Conservation (phyloP, 257 asterid genomes). For the Linderniella brevidens region DNA sequence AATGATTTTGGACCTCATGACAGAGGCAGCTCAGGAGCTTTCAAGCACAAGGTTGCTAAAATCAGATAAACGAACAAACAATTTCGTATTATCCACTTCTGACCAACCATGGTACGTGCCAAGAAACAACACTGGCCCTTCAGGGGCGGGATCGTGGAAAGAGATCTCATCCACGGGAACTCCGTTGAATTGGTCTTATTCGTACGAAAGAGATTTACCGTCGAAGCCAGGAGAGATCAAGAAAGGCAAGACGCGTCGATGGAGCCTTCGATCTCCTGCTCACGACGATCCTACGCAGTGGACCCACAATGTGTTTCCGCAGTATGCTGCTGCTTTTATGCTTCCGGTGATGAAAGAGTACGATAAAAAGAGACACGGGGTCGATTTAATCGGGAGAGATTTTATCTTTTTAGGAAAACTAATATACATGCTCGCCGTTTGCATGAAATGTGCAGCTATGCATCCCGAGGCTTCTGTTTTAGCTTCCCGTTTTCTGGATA, state of each 20-base stretch:
- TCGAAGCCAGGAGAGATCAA: slow-evolving; percentile 33
- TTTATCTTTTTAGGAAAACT: slow-evolving; percentile 79
- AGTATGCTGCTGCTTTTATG: slow-evolving; percentile 88
- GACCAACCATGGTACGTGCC: slow-evolving; percentile 81
- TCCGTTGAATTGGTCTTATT: slow-evolving; percentile 69
- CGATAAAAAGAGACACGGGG: slow-evolving; percentile 86
- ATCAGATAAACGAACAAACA: slow-evolving; percentile 17
- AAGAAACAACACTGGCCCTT: slow-evolving; percentile 43
- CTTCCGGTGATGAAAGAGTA: slow-evolving; percentile 85
- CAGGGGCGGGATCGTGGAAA: slow-evolving; percentile 79
- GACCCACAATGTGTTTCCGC: slow-evolving; percentile 67
- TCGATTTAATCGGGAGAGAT: slow-evolving; percentile 76
- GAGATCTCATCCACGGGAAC: slow-evolving; percentile 51
- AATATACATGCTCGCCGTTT: slow-evolving; percentile 81
- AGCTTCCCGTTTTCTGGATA: slow-evolving; percentile 79
- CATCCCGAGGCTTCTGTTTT: slow-evolving; percentile 91
- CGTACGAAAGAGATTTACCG: slow-evolving; percentile 85
- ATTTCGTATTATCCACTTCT: slow-evolving; percentile 40
- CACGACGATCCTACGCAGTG: slow-evolving; percentile 27
- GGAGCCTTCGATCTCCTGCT: slow-evolving; percentile 35
- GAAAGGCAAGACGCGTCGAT: slow-evolving; percentile 62
- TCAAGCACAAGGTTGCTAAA: slow-evolving; percentile 35
- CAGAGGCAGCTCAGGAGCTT: slow-evolving; percentile 86
- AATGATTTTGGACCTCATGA: slow-evolving; percentile 83
- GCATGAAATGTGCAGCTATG: slow-evolving; percentile 83